Evolutionary conservation across 2,329 filamentous ascomycete species (phyloP).

Genomic region (Aspergillus ustus): DNA sequence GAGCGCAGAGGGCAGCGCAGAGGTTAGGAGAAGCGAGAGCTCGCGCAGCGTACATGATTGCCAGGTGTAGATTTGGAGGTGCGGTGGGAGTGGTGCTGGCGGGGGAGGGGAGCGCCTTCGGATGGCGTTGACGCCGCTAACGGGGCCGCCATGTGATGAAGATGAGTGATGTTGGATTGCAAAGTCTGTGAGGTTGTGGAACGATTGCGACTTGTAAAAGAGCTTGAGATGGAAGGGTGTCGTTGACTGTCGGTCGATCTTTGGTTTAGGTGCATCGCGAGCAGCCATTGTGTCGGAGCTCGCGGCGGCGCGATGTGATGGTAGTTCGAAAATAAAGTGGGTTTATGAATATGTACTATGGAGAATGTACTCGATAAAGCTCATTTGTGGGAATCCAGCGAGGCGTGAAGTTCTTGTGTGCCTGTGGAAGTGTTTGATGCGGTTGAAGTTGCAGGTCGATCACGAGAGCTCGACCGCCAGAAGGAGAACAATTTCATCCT

Average conservation of each 20-base stretch:
- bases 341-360: not conserved
- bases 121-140: slow-evolving; percentile 48
- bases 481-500: slow-evolving; percentile 8
- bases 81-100: slow-evolving; percentile 62
- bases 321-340: not conserved
- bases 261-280: slow-evolving; percentile 38
- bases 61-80: slow-evolving; percentile 86
- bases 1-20: slow-evolving; percentile 69
- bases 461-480: slow-evolving; percentile 16
- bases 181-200: slow-evolving; percentile 61
- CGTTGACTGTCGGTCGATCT: slow-evolving; percentile 70
- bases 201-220: slow-evolving; percentile 76
- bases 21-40: slow-evolving; percentile 75
- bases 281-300: slow-evolving; percentile 27
- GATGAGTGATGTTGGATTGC: slow-evolving; percentile 34
- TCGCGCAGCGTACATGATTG: slow-evolving; percentile 78
- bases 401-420: slow-evolving; percentile 6
- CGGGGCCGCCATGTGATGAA: slow-evolving; percentile 28
- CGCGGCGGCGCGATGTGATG: not conserved
- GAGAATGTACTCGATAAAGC: not conserved
- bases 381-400: slow-evolving; percentile 2
- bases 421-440: not conserved
- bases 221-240: slow-evolving; percentile 85
- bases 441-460: slow-evolving; percentile 10
- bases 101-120: slow-evolving; percentile 55